Evolutionary conservation across 1,284 basidiomycete species (phyloP).

Genomic region (Boletus holoroseus): DNA sequence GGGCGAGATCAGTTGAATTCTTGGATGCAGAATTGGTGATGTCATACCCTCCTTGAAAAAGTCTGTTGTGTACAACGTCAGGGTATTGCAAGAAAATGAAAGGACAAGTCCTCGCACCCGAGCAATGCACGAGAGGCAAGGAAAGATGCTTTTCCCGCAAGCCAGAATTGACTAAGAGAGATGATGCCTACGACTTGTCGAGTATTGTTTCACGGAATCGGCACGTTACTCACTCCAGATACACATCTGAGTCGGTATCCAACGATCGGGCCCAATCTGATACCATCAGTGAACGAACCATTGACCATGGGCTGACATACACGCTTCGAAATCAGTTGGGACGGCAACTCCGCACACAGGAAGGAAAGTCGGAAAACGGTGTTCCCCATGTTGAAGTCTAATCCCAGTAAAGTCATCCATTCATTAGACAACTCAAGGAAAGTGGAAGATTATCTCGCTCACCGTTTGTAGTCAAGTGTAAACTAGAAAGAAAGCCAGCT

Average conservation of each 20-base stretch:
- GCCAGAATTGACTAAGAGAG: constrained; percentile 53
- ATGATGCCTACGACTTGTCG: constrained; percentile 30
- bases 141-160: constrained; percentile 52
- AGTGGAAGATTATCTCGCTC: not conserved
- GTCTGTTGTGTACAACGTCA: constrained; percentile 32
- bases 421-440: not conserved
- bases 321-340: constrained; percentile 65
- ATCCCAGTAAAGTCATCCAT: not conserved
- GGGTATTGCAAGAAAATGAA: no score
- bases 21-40: constrained; percentile 1
- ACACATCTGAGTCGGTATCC: constrained; percentile 58
- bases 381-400: constrained; percentile 63
- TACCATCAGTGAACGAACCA: not conserved
- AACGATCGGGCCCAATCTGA: constrained; percentile 59
- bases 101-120: constrained; percentile 29
- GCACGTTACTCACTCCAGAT: constrained; percentile 32
- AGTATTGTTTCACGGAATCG: not conserved
- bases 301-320: constrained; percentile 27
- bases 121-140: constrained; percentile 41
- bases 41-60: constrained; percentile 54
- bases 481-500: constrained; percentile 61
- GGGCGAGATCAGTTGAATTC: not conserved
- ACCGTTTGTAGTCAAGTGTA: constrained; percentile 55
- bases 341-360: constrained; percentile 61
- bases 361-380: constrained; percentile 54